Evolutionary conservation across 1,284 basidiomycete species (phyloP).

Genomic region (Cutaneotrichosporon spelunceum): DNA sequence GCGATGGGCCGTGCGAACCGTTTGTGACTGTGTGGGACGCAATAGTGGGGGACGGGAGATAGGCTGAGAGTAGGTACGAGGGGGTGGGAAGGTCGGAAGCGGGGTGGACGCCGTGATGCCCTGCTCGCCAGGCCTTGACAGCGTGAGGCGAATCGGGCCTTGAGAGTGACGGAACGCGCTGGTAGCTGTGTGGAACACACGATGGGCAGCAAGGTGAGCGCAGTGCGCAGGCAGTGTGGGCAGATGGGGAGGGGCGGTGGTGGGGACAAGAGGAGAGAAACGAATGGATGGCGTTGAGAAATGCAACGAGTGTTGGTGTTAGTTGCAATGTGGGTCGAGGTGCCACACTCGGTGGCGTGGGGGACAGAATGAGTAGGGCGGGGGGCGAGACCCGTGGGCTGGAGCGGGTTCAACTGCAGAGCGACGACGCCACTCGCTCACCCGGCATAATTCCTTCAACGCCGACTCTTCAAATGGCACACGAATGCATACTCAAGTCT

Average conservation of each 20-base stretch:
- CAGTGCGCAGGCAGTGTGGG: background rate
- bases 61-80: background rate
- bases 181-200: too few species aligned
- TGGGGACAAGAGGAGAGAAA: background rate
- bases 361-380: background rate
- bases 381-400: background rate
- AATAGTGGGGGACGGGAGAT: background rate
- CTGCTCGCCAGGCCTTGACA: background rate
- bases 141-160: background rate
- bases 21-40: background rate
- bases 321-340: background rate
- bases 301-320: background rate
- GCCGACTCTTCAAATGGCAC: background rate
- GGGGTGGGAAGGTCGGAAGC: background rate
- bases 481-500: background rate
- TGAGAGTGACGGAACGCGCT: background rate
- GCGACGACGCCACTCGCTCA: background rate
- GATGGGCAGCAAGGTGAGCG: background rate
- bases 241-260: background rate
- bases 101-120: background rate
- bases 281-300: slow-evolving; percentile 1
- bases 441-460: background rate
- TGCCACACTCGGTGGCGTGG: background rate
- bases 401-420: background rate
- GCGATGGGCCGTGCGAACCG: background rate